Evolutionary conservation across 2,329 filamentous ascomycete genomes (phyloP).

Genomic region (Paecilomyces variotii): DNA sequence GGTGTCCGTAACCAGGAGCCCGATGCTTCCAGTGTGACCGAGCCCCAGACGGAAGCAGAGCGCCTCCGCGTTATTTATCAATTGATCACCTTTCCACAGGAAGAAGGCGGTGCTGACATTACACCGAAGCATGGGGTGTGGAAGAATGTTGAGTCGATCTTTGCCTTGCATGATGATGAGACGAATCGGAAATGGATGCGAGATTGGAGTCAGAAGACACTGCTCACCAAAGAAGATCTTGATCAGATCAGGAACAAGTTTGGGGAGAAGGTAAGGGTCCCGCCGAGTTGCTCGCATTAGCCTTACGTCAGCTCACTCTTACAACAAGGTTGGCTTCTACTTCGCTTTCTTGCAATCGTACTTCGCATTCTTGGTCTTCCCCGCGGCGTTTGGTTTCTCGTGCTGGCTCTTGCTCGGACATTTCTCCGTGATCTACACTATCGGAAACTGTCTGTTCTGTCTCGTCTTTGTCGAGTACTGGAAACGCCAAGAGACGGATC

Average conservation of each 20-base stretch:
- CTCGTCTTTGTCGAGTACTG: slow-evolving; percentile 91
- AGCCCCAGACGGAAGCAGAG: slow-evolving; percentile 84
- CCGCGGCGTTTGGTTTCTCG: slow-evolving; percentile 68
- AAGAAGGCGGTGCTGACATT: slow-evolving; percentile 73
- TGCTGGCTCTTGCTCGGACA: slow-evolving; percentile 76
- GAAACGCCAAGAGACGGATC: slow-evolving; percentile 86
- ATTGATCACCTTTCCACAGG: slow-evolving; percentile 65
- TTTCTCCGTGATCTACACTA: slow-evolving; percentile 75
- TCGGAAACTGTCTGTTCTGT: slow-evolving; percentile 75
- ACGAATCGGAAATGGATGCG: slow-evolving; percentile 75
- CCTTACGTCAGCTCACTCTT: slow-evolving; percentile 2
- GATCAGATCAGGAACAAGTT: slow-evolving; percentile 69
- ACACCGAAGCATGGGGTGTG: slow-evolving; percentile 62
- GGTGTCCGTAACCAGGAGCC: slow-evolving; percentile 72
- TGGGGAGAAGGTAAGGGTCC: slow-evolving; percentile 48
- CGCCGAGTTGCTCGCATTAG: neutral
- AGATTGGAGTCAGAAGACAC: slow-evolving; percentile 55
- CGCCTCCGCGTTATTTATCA: slow-evolving; percentile 79
- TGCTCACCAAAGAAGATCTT: slow-evolving; percentile 54
- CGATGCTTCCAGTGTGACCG: slow-evolving; percentile 63
- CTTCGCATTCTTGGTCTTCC: slow-evolving; percentile 76
- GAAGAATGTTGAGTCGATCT: slow-evolving; percentile 66
- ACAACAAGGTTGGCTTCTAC: slow-evolving; percentile 71
- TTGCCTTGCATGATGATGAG: slow-evolving; percentile 68
- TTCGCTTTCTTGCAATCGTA: slow-evolving; percentile 95